Percentiles rank a stretch among this genome's conserved stretches.
These are phyloP conservation scores for Xerocomus amazonicus DNA, from an alignment of 1,284 basidiomycete species.

Conservation along the genomic window DNA sequence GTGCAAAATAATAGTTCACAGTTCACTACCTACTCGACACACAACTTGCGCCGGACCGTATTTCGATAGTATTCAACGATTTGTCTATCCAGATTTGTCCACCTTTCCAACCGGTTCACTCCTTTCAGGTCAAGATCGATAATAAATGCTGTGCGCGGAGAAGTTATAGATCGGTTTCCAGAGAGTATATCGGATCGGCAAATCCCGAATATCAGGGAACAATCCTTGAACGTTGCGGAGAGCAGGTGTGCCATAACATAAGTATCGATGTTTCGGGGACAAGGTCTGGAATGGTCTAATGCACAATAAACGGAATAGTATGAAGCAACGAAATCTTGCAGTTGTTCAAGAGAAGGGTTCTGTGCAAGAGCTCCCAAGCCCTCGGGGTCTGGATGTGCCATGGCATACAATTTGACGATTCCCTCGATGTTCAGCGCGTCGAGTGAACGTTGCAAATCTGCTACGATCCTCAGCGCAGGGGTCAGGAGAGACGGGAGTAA, in stretches of 20 bases:
- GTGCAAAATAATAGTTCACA: constrained; percentile 12
- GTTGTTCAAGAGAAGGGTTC: constrained; percentile 56
- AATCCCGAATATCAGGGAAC: constrained; percentile 76
- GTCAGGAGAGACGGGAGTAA: constrained; percentile 51
- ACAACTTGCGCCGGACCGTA: constrained; percentile 33
- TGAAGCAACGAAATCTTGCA: constrained; percentile 52
- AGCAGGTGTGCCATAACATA: constrained; percentile 76
- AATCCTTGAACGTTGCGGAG: constrained; percentile 95
- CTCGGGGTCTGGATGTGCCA: constrained; percentile 12
- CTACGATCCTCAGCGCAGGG: constrained; percentile 56
- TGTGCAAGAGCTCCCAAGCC: constrained; percentile 6
- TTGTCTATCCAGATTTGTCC: constrained; percentile 70
- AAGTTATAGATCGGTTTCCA: constrained; percentile 4
- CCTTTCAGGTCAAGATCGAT: constrained; percentile 89
- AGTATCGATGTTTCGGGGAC: constrained; percentile 47
- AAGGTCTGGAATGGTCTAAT: constrained; percentile 38
- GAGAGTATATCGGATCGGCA: constrained; percentile 17
- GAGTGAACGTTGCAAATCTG: constrained; percentile 69
- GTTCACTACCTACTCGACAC: constrained; percentile 40
- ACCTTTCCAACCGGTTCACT: constrained; percentile 61
- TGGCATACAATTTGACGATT: constrained; percentile 34
- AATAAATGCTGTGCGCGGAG: constrained; percentile 50
- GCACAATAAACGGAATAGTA: constrained; percentile 42
- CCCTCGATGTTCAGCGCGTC: constrained; percentile 85
- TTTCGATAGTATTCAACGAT: constrained; percentile 55